Conservation (phyloP, 139 green algal species). For the Penium margaritaceum region DNA sequence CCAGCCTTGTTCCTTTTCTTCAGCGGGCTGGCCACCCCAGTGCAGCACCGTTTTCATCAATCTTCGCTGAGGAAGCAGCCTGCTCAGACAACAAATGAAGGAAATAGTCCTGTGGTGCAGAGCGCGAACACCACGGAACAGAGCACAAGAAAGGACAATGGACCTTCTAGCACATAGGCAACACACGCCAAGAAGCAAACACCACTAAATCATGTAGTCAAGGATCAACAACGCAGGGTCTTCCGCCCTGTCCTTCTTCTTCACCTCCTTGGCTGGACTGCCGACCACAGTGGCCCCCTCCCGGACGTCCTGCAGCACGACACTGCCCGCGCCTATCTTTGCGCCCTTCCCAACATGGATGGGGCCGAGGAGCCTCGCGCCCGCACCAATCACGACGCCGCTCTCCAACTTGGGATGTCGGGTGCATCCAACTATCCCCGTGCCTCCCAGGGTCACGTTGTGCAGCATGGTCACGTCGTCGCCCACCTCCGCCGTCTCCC, state of each 20-base stretch:
- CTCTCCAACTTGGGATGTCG: conserved; percentile 53
- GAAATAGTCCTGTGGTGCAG: too few relatives aligned
- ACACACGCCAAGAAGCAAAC: too few relatives aligned
- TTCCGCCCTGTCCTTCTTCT: conserved; percentile 5
- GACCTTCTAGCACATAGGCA: too few relatives aligned
- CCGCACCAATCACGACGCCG: conserved; percentile 51
- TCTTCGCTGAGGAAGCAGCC: too few relatives aligned
- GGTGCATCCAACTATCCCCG: conserved; percentile 27
- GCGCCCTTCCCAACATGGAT: conserved; percentile 51
- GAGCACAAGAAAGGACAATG: too few relatives aligned
- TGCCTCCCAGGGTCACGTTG: conserved; percentile 53
- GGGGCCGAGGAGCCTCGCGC: conserved; percentile 43
- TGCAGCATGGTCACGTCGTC: conserved; percentile 56
- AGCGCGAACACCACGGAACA: too few relatives aligned
- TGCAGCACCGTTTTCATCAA: too few relatives aligned
- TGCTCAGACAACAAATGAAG: too few relatives aligned
- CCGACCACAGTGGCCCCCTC: conserved; percentile 56
- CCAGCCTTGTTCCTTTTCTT: too few relatives aligned
- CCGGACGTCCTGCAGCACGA: conserved; percentile 49
- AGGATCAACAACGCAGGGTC: neutral
- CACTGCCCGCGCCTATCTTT: conserved; percentile 51
- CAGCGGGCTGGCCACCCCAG: too few relatives aligned
- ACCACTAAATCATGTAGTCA: conserved; percentile 1
- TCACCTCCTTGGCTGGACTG: conserved; percentile 29
- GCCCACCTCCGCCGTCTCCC: conserved; percentile 53